These are phyloP conservation scores for Scutellaria barbata DNA, from an alignment of 257 asterid species.

Conservation along the genomic window DNA sequence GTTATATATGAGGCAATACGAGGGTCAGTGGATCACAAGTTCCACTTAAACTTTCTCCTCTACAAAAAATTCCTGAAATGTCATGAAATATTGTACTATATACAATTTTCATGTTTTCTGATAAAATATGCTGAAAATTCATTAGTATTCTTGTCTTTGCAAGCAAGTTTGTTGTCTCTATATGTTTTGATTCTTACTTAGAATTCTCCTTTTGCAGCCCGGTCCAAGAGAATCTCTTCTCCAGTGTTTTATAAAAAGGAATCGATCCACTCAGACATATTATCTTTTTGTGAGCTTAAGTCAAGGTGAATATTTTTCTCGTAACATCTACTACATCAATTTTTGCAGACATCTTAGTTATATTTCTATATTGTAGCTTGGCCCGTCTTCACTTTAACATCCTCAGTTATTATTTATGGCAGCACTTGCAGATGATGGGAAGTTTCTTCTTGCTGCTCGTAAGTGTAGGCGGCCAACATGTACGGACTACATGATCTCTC, in stretches of 20 bases:
- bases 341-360: slow-evolving; percentile 8
- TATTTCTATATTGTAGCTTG: neutral
- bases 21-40: neutral
- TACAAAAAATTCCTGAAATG: neutral
- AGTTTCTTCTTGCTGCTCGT: slow-evolving; percentile 93
- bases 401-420: slow-evolving; percentile 38
- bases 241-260: slow-evolving; percentile 87
- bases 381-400: slow-evolving; percentile 30
- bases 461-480: slow-evolving; percentile 79
- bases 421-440: slow-evolving; percentile 92
- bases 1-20: neutral
- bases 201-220: slow-evolving; percentile 65
- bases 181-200: slow-evolving; percentile 12
- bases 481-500: slow-evolving; percentile 80
- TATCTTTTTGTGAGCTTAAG: slow-evolving; percentile 71
- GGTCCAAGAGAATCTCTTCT: slow-evolving; percentile 84
- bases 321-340: neutral
- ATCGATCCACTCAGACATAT: slow-evolving; percentile 66
- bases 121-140: neutral
- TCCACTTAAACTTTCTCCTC: neutral
- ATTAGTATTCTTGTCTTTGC: slow-evolving; percentile 8
- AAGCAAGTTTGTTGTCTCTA: neutral
- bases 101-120: slow-evolving; percentile 16
- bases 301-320: slow-evolving; percentile 57
- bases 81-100: neutral